Conservation (phyloP, 495 filamentous ascomycete genomes). For the Penicillium lagena region DNA sequence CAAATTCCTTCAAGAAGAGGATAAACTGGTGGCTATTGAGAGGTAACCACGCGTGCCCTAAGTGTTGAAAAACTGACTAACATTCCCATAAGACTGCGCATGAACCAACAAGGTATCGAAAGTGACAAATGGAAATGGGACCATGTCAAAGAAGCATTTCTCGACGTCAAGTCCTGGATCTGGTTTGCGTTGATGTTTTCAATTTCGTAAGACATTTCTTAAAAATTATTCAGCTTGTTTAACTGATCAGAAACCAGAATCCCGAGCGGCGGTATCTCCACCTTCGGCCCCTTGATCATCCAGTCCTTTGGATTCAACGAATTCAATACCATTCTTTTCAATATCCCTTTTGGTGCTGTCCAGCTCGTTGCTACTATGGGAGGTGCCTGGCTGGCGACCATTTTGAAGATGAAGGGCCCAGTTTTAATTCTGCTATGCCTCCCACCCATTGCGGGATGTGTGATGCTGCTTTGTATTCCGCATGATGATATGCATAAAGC, state of each 20-base stretch:
- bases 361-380: slow-evolving; percentile 53
- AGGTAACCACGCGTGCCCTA: slow-evolving; percentile 16
- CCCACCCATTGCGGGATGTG: slow-evolving; percentile 49
- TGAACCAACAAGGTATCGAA: slow-evolving; percentile 56
- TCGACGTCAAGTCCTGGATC: slow-evolving; percentile 60
- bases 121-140: slow-evolving; percentile 56
- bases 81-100: slow-evolving; percentile 29
- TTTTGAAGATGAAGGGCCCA: slow-evolving; percentile 47
- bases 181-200: slow-evolving; percentile 57
- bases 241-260: slow-evolving; percentile 38
- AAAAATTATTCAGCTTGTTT: background rate
- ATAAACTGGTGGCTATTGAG: slow-evolving; percentile 56
- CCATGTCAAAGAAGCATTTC: slow-evolving; percentile 53
- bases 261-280: slow-evolving; percentile 55
- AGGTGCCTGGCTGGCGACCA: slow-evolving; percentile 48
- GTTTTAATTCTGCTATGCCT: slow-evolving; percentile 50
- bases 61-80: too few species aligned
- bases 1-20: slow-evolving; percentile 51
- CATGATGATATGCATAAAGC: slow-evolving; percentile 39
- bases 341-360: slow-evolving; percentile 58
- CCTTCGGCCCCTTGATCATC: slow-evolving; percentile 60
- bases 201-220: slow-evolving; percentile 27
- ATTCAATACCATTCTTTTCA: slow-evolving; percentile 58
- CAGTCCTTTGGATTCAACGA: slow-evolving; percentile 53
- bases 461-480: slow-evolving; percentile 46